Percentiles rank a stretch among this genome's conserved stretches.
Evolutionary conservation across 169 alveolate species (phyloP).

Genomic region (Eimeria falciformis): DNA sequence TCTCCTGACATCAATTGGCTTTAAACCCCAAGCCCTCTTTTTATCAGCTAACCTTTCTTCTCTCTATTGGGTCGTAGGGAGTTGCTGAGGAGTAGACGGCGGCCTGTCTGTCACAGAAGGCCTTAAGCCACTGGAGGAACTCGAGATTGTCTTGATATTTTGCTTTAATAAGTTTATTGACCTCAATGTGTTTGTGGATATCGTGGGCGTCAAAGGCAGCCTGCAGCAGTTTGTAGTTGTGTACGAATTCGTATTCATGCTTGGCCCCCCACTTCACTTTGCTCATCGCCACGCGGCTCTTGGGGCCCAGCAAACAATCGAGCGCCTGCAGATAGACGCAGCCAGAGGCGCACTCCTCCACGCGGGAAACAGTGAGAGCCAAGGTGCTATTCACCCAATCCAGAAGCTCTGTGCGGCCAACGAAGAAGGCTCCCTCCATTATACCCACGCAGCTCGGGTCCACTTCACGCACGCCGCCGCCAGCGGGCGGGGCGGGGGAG

Average conservation of each 20-base stretch:
- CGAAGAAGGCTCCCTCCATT: slow-evolving; percentile 94
- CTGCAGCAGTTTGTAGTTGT: slow-evolving; percentile 96
- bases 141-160: slow-evolving; percentile 97
- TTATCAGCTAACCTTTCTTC: slow-evolving; percentile 48
- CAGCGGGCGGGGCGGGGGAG: slow-evolving; percentile 37
- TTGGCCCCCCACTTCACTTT: slow-evolving; percentile 97
- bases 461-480: slow-evolving; percentile 41
- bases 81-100: slow-evolving; percentile 74
- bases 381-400: slow-evolving; percentile 92
- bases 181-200: slow-evolving; percentile 92
- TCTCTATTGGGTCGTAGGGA: slow-evolving; percentile 69
- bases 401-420: slow-evolving; percentile 91
- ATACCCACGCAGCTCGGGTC: slow-evolving; percentile 79
- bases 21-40: neutral
- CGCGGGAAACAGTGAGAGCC: slow-evolving; percentile 90
- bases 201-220: slow-evolving; percentile 93
- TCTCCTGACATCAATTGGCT: too few relatives aligned
- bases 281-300: slow-evolving; percentile 83
- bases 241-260: slow-evolving; percentile 95
- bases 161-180: slow-evolving; percentile 93
- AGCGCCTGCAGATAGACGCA: slow-evolving; percentile 95
- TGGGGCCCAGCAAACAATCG: slow-evolving; percentile 62
- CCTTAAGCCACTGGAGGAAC: slow-evolving; percentile 97
- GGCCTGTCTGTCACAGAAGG: slow-evolving; percentile 90
- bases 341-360: slow-evolving; percentile 97